Evolutionary conservation across 1,284 basidiomycete genomes (phyloP).

Genomic region (Mycosarcoma maydis): DNA sequence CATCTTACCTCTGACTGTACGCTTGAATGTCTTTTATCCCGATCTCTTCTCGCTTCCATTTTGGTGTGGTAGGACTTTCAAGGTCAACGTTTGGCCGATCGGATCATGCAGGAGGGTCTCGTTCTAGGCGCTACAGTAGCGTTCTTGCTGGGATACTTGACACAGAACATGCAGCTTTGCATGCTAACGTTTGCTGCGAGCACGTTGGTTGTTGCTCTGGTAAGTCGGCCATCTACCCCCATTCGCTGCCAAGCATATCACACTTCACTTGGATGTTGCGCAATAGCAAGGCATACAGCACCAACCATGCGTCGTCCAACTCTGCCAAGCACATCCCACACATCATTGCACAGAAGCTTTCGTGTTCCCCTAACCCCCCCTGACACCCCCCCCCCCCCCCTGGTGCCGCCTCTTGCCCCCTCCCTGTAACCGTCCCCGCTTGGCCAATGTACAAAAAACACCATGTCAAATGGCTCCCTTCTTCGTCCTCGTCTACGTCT

Average conservation of each 20-base stretch:
- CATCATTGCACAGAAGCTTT: too few relatives aligned
- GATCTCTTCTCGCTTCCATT: not conserved
- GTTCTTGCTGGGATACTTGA: conserved; percentile 30
- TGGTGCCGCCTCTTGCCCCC: too few relatives aligned
- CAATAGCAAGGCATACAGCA: too few relatives aligned
- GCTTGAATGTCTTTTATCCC: too few relatives aligned
- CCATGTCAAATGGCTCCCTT: conserved; percentile 40
- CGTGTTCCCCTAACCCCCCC: too few relatives aligned
- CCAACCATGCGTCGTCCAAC: too few relatives aligned
- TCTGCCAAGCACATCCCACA: too few relatives aligned
- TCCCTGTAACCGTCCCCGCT: conserved; percentile 35
- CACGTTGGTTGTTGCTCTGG: conserved; percentile 19
- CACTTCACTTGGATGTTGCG: too few relatives aligned
- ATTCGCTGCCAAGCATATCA: too few relatives aligned
- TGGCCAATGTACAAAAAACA: conserved; percentile 45
- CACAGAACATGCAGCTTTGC: conserved; percentile 34
- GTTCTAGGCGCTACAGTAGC: conserved; percentile 12
- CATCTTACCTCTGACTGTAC: too few relatives aligned
- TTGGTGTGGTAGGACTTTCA: conserved; percentile 29
- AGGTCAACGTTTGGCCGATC: conserved; percentile 34
- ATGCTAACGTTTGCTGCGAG: conserved; percentile 21
- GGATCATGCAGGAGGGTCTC: conserved; percentile 41
- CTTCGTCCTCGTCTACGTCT: not conserved
- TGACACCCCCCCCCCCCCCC: too few relatives aligned
- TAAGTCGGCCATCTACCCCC: too few relatives aligned